These are phyloP conservation scores for Dujonia santamariae DNA, from an alignment of 1,139 yeast genomes.

Conservation along the genomic window DNA sequence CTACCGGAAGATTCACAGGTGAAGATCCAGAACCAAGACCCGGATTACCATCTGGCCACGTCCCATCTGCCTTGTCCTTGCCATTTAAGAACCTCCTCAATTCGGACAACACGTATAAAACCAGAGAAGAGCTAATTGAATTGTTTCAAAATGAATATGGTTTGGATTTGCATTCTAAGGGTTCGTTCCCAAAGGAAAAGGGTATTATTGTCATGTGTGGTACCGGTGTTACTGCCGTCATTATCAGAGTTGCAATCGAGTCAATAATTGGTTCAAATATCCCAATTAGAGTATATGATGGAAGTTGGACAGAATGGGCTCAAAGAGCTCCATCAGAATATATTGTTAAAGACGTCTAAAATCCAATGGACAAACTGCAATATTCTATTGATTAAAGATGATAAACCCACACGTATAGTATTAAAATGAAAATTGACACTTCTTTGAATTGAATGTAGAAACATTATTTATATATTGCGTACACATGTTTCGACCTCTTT, in stretches of 20 bases:
- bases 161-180: slow-evolving; percentile 25
- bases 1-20: slow-evolving; percentile 73
- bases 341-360: slow-evolving; percentile 21
- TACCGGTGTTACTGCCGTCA: slow-evolving; percentile 91
- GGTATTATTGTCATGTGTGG: slow-evolving; percentile 90
- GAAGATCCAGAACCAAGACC: slow-evolving; percentile 82
- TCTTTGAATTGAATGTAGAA: too few relatives aligned
- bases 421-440: too few relatives aligned
- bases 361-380: too few relatives aligned
- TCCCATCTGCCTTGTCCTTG: slow-evolving; percentile 75
- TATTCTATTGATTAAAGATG: too few relatives aligned
- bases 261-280: slow-evolving; percentile 56
- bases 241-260: slow-evolving; percentile 54
- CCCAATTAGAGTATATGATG: slow-evolving; percentile 79
- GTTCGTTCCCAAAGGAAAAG: slow-evolving; percentile 24
- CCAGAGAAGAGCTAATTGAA: slow-evolving; percentile 40
- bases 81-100: slow-evolving; percentile 67
- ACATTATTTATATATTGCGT: too few relatives aligned
- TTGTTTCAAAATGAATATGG: slow-evolving; percentile 42
- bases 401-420: too few relatives aligned
- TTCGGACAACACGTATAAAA: slow-evolving; percentile 46
- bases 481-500: too few relatives aligned
- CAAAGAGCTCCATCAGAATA: slow-evolving; percentile 38
- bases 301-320: slow-evolving; percentile 85
- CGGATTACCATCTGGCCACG: slow-evolving; percentile 85